Percentiles rank a stretch among this genome's conserved stretches.
These are phyloP conservation scores for Rhypophila decipiens DNA, from an alignment of 495 filamentous ascomycete genomes.

Conservation along the genomic window DNA sequence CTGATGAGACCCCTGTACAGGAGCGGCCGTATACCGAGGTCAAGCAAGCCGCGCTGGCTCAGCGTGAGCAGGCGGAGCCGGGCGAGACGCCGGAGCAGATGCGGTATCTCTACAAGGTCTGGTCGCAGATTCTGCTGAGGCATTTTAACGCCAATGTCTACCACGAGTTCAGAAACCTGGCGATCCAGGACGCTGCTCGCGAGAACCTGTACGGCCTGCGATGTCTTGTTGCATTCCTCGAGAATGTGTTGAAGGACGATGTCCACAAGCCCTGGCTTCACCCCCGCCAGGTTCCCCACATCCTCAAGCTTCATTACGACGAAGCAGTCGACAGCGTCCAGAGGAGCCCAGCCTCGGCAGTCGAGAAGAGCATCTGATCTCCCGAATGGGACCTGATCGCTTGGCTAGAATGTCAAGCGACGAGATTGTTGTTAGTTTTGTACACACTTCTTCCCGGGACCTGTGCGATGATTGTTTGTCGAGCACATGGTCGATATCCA, in stretches of 20 bases:
- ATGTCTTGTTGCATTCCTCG: conserved; percentile 21
- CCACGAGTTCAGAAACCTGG: conserved; percentile 65
- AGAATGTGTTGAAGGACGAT: conserved; percentile 17
- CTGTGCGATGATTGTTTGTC: too few relatives aligned
- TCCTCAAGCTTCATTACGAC: conserved; percentile 20
- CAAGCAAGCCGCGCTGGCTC: conserved; percentile 48
- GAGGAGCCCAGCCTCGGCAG: conserved; percentile 2
- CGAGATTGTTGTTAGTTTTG: neutral
- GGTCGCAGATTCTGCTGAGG: conserved; percentile 68
- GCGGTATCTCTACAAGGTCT: conserved; percentile 67
- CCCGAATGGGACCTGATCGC: too few relatives aligned
- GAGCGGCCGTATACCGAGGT: conserved; percentile 49
- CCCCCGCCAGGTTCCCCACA: conserved; percentile 17
- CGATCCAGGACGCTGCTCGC: conserved; percentile 57
- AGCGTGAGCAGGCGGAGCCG: conserved; percentile 43
- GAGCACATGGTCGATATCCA: too few relatives aligned
- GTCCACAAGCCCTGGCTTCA: conserved; percentile 24
- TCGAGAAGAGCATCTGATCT: neutral
- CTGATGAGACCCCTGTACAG: too few relatives aligned
- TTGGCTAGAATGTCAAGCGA: neutral
- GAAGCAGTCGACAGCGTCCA: conserved; percentile 16
- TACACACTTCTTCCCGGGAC: too few relatives aligned
- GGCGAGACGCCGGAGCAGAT: conserved; percentile 49
- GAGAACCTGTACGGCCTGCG: conserved; percentile 17
- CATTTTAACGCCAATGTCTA: conserved; percentile 79